Percentiles rank a stretch among this genome's conserved stretches.
Conservation (phyloP, 2,329 filamentous ascomycete genomes). For the Ophiostoma quercus region DNA sequence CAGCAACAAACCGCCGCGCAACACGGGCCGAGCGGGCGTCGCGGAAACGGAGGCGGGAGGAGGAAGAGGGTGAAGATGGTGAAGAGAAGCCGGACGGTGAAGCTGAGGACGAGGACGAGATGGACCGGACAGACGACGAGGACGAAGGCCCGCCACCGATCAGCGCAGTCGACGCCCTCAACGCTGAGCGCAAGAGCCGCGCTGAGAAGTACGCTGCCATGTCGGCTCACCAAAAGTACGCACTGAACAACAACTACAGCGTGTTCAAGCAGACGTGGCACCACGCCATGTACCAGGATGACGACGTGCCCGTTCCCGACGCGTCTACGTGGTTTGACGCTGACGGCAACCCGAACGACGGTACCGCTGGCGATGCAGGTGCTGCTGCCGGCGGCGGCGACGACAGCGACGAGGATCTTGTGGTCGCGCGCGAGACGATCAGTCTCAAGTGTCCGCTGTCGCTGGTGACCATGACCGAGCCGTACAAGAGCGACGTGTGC, state of each 20-base stretch:
- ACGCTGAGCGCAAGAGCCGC: constrained; percentile 37
- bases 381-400: constrained; percentile 49
- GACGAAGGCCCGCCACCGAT: constrained; percentile 26
- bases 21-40: constrained; percentile 22
- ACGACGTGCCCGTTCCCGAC: constrained; percentile 49
- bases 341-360: constrained; percentile 30
- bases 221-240: constrained; percentile 46
- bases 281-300: constrained; percentile 46
- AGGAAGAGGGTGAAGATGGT: constrained; percentile 11
- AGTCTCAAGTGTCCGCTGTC: constrained; percentile 67
- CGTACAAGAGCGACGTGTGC: constrained; percentile 62
- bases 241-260: constrained; percentile 53
- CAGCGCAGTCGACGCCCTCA: constrained; percentile 36
- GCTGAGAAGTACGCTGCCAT: constrained; percentile 41
- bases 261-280: constrained; percentile 56
- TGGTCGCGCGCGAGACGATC: constrained; percentile 57
- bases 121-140: constrained; percentile 29
- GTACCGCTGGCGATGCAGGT: constrained; percentile 41
- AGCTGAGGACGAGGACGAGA: constrained; percentile 30
- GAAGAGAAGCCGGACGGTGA: constrained; percentile 18
- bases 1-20: constrained; percentile 20
- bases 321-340: constrained; percentile 48
- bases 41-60: constrained; percentile 22
- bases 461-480: constrained; percentile 58
- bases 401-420: constrained; percentile 63